Percentiles rank a stretch among this genome's conserved stretches.
Conservation (phyloP, 768 basidiomycete genomes). For the Sarcomyxa edulis region DNA sequence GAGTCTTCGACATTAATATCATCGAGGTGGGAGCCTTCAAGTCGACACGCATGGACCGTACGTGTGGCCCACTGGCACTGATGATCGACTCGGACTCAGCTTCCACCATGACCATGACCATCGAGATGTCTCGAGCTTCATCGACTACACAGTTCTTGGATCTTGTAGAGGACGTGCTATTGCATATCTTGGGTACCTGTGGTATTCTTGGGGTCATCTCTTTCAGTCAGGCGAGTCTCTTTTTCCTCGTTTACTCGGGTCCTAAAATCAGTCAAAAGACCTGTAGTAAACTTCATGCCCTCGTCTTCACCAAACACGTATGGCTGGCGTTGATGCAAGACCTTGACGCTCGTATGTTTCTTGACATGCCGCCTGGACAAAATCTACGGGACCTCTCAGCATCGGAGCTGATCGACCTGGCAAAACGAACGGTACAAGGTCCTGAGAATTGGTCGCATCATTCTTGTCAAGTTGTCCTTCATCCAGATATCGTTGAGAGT, state of each 20-base stretch:
- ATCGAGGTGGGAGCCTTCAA: no score
- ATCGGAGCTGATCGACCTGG: conserved; percentile 6
- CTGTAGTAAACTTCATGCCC: conserved; percentile 3
- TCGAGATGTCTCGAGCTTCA: no score
- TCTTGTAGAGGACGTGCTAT: conserved; percentile 9
- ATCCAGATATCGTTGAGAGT: no score
- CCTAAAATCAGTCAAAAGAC: conserved; percentile 1
- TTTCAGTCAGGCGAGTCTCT: conserved; percentile 6
- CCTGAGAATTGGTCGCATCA: conserved; percentile 9
- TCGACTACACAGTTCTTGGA: no score
- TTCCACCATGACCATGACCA: no score
- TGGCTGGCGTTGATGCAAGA: conserved; percentile 6
- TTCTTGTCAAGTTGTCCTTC: background rate
- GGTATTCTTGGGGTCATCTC: conserved; percentile 7
- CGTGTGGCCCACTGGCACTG: no score
- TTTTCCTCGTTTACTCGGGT: no score
- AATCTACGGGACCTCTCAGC: conserved; percentile 3
- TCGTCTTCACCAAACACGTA: conserved; percentile 5
- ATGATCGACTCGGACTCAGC: no score
- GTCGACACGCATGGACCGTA: no score
- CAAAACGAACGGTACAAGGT: conserved; percentile 5
- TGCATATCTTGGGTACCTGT: conserved; percentile 8
- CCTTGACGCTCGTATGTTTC: conserved; percentile 7
- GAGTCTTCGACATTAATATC: no score
- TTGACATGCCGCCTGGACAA: conserved; percentile 9